Evolutionary conservation across 176 grass and related monocot genomes (phyloP).

Genomic region (Avena atlantica): DNA sequence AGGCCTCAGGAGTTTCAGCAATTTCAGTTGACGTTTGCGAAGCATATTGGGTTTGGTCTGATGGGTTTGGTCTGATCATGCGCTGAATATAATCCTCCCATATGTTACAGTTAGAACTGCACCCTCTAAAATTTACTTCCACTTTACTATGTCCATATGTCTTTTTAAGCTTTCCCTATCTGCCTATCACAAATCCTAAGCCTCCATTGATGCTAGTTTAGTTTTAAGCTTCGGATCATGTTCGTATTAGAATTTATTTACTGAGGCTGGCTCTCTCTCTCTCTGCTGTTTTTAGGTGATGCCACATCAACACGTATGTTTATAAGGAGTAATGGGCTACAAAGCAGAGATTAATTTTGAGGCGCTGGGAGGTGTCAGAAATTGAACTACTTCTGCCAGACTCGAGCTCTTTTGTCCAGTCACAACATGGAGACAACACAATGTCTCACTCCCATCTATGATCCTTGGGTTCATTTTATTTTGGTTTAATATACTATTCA

Average conservation of each 20-base stretch:
- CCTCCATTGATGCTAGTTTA: not conserved
- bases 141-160: not conserved
- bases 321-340: not conserved
- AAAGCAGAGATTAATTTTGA: not conserved
- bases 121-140: not conserved
- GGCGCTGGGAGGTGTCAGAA: not conserved
- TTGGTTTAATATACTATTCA: slow-evolving; percentile 32
- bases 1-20: not conserved
- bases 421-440: not conserved
- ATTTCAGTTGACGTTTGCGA: not conserved
- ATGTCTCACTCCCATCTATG: not conserved
- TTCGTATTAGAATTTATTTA: not conserved
- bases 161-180: not conserved
- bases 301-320: not conserved
- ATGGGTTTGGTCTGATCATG: not conserved
- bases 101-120: not conserved
- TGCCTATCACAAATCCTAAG: not conserved
- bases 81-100: not conserved
- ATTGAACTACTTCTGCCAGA: not conserved
- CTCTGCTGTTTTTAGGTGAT: not conserved
- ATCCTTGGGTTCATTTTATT: slow-evolving; percentile 4
- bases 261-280: not conserved
- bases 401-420: not conserved
- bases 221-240: not conserved
- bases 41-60: not conserved